Evolutionary conservation across 1,284 basidiomycete species (phyloP).

Genomic region (Ustilago shanxiensis): DNA sequence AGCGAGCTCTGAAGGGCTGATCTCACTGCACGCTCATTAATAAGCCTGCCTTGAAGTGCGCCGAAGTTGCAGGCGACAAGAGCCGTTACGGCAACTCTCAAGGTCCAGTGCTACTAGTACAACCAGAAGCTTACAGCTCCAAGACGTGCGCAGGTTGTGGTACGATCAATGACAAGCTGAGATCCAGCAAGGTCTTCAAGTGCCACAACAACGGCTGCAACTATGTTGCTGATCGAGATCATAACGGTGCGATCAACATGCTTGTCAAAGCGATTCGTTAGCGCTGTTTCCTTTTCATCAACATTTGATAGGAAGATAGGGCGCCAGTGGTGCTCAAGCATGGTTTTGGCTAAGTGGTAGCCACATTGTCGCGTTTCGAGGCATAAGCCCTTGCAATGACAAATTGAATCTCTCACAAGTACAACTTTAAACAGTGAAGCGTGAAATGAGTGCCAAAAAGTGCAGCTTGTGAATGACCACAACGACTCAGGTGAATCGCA

Average conservation of each 20-base stretch:
- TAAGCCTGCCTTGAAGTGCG: background rate
- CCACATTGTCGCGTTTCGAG: no score
- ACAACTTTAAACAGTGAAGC: no score
- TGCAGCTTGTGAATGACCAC: no score
- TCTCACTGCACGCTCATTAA: conserved; percentile 1
- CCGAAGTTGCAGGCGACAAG: background rate
- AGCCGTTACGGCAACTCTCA: background rate
- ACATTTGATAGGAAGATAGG: no score
- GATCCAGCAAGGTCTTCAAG: background rate
- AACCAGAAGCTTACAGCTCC: conserved; percentile 14
- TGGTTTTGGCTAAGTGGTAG: no score
- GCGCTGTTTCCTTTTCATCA: no score
- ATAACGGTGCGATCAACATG: conserved; percentile 8
- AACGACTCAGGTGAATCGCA: no score
- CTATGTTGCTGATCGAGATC: conserved; percentile 5
- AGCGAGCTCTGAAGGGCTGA: conserved; percentile 5
- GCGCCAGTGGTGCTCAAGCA: no score
- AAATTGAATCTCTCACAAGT: no score
- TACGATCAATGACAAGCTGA: background rate
- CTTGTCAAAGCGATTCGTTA: no score
- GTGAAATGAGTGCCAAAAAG: no score
- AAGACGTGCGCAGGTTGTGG: conserved; percentile 9
- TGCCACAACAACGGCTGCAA: background rate
- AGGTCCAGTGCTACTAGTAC: conserved; percentile 1
- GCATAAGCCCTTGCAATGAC: no score